Evolutionary conservation across 495 filamentous ascomycete species (phyloP).

Genomic region (Neurospora sp.): DNA sequence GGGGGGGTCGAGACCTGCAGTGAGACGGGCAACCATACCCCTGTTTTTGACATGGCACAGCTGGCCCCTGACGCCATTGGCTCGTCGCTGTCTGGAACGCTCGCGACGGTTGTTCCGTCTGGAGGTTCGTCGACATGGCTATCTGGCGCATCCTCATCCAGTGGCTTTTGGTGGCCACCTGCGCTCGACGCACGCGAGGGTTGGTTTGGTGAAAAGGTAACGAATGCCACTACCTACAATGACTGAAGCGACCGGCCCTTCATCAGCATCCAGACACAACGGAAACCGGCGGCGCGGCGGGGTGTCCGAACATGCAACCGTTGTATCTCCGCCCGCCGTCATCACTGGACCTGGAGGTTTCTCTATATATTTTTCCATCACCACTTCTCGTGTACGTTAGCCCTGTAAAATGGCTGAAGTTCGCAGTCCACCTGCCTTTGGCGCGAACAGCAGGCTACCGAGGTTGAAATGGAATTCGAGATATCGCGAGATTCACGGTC

Average conservation of each 20-base stretch:
- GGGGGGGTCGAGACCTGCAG: conserved; percentile 4
- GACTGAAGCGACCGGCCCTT: background rate
- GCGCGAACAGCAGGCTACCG: background rate
- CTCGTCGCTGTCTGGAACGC: conserved; percentile 9
- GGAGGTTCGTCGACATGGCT: conserved; percentile 13
- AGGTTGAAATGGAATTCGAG: background rate
- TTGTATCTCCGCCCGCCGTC: background rate
- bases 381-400: background rate
- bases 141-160: conserved; percentile 25
- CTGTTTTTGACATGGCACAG: conserved; percentile 7
- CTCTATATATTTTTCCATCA: background rate
- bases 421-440: background rate
- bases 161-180: conserved; percentile 6
- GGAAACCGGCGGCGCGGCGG: background rate
- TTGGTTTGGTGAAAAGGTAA: background rate
- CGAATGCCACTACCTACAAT: background rate
- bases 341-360: background rate
- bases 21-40: conserved; percentile 9
- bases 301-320: background rate
- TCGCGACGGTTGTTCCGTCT: conserved; percentile 7
- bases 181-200: background rate
- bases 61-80: conserved; percentile 16
- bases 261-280: background rate
- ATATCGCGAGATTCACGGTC: background rate
- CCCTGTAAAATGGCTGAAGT: background rate